Evolutionary conservation across 305 asterid genomes (phyloP), one percentile per base, ranked within the genome.

Genomic region (Petunia hybrid): DNA sequence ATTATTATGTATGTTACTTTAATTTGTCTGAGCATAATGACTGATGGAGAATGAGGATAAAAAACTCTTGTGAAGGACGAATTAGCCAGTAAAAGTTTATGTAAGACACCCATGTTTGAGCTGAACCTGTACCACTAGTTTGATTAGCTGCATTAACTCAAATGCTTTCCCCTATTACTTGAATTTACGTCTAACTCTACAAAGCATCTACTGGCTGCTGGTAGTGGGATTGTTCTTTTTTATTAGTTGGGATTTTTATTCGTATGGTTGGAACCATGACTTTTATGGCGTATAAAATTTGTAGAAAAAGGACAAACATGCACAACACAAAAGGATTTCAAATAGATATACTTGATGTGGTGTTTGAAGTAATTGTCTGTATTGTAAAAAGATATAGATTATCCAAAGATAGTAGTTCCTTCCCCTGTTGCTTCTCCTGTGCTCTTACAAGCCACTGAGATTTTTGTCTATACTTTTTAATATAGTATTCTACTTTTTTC

Each of bases 321-420:
- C 31, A 22, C 31, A 22, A 22, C 31, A 22, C 31, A 22, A 22
- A 22, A 0, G 31, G 31, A 22, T 22, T 22, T 22, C 31, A 22
- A 0, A 22, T 0, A 22, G 31, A 22, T 0, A 22, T 22, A 22
- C 31, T 22, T 22, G 31, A 48, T 8, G 55, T 6, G 55, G 10
- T 48, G 14, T 51, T 9, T 51, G 57, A 51, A 51, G 12, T 10
- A 51, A 51, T 51, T 9, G 57, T 51, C 8, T 8, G 14, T 9
- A 9, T 73, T 51, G 36, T 46, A 73, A 36, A 73, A 36, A 35
- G 63, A 53, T 73, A 51, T 53, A 3, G 36, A 53, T 16, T 16
- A 74, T 8, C 48, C 7, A 63, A 74, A 74, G 79, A 74, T 53
- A 36, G 48, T 51, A 74, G 48, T 51, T 74, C 79, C 64, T 41